Evolutionary conservation across 495 filamentous ascomycete genomes (phyloP), one percentile per base, ranked within the genome.

Genomic region (Amorphotheca resinae): DNA sequence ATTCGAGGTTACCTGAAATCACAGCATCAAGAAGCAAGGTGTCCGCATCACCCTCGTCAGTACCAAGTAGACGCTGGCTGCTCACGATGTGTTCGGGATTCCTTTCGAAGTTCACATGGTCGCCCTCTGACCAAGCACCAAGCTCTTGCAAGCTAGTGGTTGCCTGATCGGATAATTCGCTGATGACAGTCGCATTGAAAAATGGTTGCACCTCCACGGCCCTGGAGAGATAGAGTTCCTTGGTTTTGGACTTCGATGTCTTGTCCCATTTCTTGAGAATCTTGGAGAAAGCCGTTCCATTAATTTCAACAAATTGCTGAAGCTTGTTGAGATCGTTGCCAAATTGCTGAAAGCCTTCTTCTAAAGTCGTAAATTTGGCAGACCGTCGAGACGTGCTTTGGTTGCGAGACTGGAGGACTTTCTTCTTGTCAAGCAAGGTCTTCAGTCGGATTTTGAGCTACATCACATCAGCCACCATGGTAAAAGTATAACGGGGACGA

Each of bases 251-350:
- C 74, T 98, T 98, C 44, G 89, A 94, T 14, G 93, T 94, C 72
- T 98, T 98, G 63, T 98, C 91, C 91, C 91, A 98, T 76, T 98
- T 98, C 67, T 98, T 98, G 39, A 98, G 69, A 33, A 98, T 98
- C 60, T 98, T 98, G 16, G 91, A 95, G 60, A 95, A 93, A 18
- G 87, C 91, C 9, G 84, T 93, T 52, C 88, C 89, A 62, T 96
- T 98, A 55, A 95, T 83, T 56, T 95, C 88, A 38, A 98, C 85
- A 57, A 96, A 98, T 72, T 96, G 91, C 61, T 96, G 88, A 33
- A 98, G 69, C 62, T 98, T 98, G 64, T 94, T 93, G 28, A 98
- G 61, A 56, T 96, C 91, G 49, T 83, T 87, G 58, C 87, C 85
- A 57, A 96, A 96, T 58, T 95, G 89, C 50, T 89, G 86, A 51